phyloP scores from a whole-genome alignment of 139 green algal species.

The Volvox reticuliferus region DNA sequence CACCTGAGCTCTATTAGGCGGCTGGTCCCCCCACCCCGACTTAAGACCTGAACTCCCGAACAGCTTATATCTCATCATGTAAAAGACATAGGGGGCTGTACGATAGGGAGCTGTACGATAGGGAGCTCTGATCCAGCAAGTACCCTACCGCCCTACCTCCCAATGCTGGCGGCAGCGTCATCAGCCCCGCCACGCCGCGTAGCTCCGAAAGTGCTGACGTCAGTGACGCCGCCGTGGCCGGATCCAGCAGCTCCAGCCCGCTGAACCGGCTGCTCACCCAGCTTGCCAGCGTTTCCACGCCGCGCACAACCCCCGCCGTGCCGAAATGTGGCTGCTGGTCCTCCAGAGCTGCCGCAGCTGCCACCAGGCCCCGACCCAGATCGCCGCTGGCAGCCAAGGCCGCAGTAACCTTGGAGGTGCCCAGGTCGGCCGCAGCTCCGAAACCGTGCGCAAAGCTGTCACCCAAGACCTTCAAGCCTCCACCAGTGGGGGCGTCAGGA shows the following conservation, averaged over 20 bases:
- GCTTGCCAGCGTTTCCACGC: neutral
- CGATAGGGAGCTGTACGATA: too few species aligned
- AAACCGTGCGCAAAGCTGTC: neutral
- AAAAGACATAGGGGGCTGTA: too few species aligned
- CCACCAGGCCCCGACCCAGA: neutral
- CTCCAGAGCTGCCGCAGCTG: neutral
- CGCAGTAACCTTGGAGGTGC: neutral
- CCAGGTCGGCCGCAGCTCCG: neutral
- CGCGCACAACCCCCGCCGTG: neutral
- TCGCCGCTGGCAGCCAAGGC: neutral
- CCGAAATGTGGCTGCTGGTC: slow-evolving; percentile 25
- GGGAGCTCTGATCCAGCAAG: too few species aligned
- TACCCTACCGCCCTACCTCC: neutral
- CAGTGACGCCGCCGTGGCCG: neutral
- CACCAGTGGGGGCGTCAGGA: neutral
- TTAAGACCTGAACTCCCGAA: too few species aligned
- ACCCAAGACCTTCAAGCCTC: neutral
- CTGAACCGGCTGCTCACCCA: neutral
- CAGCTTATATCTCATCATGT: too few species aligned
- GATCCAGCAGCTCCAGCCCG: slow-evolving; percentile 22
- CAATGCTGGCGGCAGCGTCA: slow-evolving; percentile 43
- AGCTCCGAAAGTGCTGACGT: slow-evolving; percentile 25
- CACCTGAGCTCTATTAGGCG: too few species aligned
- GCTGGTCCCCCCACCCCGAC: too few species aligned
- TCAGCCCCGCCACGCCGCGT: slow-evolving; percentile 17